Evolutionary conservation across 805 yeast genomes (phyloP).

Genomic region (Middelhovenomyces tepae): DNA sequence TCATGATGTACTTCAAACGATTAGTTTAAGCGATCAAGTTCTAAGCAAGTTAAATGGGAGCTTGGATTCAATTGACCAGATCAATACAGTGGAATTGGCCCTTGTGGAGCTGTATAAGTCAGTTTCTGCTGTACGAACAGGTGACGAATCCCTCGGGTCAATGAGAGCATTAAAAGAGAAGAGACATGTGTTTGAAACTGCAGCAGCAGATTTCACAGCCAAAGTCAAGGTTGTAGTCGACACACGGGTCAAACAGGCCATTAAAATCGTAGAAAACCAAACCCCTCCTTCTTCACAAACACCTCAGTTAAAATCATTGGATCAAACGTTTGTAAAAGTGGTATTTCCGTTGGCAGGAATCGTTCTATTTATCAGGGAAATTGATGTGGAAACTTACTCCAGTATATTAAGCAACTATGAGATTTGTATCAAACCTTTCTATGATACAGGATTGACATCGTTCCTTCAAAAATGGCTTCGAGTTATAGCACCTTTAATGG

Average conservation of each 20-base stretch:
- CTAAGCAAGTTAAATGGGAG: slow-evolving; percentile 35
- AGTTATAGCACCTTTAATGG: no score
- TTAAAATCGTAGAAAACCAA: slow-evolving; percentile 9
- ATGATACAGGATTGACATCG: slow-evolving; percentile 26
- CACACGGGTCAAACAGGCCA: slow-evolving; percentile 32
- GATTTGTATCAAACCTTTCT: slow-evolving; percentile 26
- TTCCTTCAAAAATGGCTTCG: slow-evolving; percentile 28
- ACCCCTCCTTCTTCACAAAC: slow-evolving; percentile 6
- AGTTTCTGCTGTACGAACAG: slow-evolving; percentile 49
- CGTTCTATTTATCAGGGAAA: slow-evolving; percentile 49
- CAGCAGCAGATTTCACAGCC: slow-evolving; percentile 41
- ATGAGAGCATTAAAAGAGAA: slow-evolving; percentile 70
- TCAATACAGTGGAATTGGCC: slow-evolving; percentile 43
- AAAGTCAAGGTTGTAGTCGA: slow-evolving; percentile 39
- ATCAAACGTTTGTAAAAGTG: slow-evolving; percentile 16
- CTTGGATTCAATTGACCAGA: slow-evolving; percentile 39
- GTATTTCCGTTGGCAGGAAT: slow-evolving; percentile 38
- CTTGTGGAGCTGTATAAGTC: slow-evolving; percentile 55
- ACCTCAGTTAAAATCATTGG: slow-evolving; percentile 16
- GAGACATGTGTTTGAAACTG: slow-evolving; percentile 48
- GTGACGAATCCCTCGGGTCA: slow-evolving; percentile 26
- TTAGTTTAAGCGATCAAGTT: slow-evolving; percentile 51
- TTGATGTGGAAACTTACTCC: slow-evolving; percentile 40
- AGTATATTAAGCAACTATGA: slow-evolving; percentile 37
- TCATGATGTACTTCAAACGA: slow-evolving; percentile 58